These are phyloP conservation scores for Parsonsia alboflavescens DNA, from an alignment of 257 asterid species.

Conservation along the genomic window DNA sequence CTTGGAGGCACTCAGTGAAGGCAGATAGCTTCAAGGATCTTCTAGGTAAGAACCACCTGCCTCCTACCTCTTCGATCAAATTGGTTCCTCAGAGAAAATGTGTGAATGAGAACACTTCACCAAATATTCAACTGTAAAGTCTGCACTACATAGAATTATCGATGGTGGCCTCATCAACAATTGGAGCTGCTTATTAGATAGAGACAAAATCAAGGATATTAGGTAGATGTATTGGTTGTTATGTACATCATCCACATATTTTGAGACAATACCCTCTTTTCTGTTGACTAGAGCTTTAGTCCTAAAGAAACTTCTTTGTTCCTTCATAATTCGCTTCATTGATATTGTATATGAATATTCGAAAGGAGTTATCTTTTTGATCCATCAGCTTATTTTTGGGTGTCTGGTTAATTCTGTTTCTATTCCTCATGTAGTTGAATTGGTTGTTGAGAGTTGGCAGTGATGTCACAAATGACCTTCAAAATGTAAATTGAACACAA, in stretches of 20 bases:
- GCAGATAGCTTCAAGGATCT: constrained; percentile 30
- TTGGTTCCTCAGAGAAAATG: constrained; percentile 20
- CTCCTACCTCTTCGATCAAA: constrained; percentile 30
- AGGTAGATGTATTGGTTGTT: not conserved
- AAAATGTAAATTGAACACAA: too few relatives aligned
- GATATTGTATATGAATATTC: not conserved
- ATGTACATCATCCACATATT: not conserved
- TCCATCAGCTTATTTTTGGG: not conserved
- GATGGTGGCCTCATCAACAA: not conserved
- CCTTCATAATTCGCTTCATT: too few relatives aligned
- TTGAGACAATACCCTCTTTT: not conserved
- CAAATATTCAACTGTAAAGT: constrained; percentile 39
- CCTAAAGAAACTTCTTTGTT: not conserved
- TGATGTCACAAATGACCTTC: not conserved
- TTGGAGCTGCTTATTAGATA: not conserved
- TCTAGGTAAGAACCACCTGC: constrained; percentile 25
- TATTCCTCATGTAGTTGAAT: not conserved
- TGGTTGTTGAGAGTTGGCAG: not conserved
- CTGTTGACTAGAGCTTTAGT: not conserved
- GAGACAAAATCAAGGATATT: not conserved
- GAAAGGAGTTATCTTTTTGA: not conserved
- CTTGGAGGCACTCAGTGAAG: constrained; percentile 55
- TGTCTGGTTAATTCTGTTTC: not conserved
- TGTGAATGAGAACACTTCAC: constrained; percentile 49
- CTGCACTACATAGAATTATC: not conserved